Base-by-base conservation (phyloP, 2,329 filamentous ascomycete genomes). In the Pseudogymnoascus pannorum region DNA sequence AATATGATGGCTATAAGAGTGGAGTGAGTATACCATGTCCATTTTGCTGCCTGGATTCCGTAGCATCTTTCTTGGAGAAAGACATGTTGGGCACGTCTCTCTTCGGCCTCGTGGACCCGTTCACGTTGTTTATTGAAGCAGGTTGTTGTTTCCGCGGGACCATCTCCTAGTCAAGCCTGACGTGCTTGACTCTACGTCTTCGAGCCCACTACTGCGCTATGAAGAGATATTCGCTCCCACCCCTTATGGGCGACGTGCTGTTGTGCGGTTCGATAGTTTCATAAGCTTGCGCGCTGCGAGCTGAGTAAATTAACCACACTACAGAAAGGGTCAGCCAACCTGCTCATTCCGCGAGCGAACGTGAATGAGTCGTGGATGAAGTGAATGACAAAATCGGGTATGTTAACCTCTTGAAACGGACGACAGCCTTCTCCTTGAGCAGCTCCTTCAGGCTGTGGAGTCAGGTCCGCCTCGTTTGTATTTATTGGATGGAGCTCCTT, bases 1-100 rank as follows among this genome's bases (percentile, higher is more conserved):
- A 20, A 31, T 16, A 31, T 31, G 26, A 31, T 5, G 48, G 16
- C 48, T 31, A 26, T 54, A 22, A 4, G 26, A 8, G 24, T 31
- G 48, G 24, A 33, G 11, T 24, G 57, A 36, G 29, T 40, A 58
- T 58, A 58, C 57, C 57, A 58, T 58, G 24, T 36, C 57, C 36
- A 29, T 58, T 58, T 18, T 38, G 57, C 31, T 58, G 57, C 57
- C 57, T 58, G 12, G 29, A 12, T 24, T 85, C 82, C 16, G 78
- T 77, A 42, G 84, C 77, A 67, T 88, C 84, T 66, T 82, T 82
- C 61, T 82, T 74, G 64, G 86, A 81, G 68, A 88, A 86, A 2
- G 79, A 74, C 82, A 88, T 85, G 66, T 66, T 73, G 74, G 66
- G 60, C 78, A 75, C 64, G 77, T 78, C 62, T 76, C 76, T 35